A percentile compares a stretch with the other conserved stretches of the same genome.
Conservation (phyloP, 371 early-diverging fungal genomes). For the Mucor mucedo region DNA sequence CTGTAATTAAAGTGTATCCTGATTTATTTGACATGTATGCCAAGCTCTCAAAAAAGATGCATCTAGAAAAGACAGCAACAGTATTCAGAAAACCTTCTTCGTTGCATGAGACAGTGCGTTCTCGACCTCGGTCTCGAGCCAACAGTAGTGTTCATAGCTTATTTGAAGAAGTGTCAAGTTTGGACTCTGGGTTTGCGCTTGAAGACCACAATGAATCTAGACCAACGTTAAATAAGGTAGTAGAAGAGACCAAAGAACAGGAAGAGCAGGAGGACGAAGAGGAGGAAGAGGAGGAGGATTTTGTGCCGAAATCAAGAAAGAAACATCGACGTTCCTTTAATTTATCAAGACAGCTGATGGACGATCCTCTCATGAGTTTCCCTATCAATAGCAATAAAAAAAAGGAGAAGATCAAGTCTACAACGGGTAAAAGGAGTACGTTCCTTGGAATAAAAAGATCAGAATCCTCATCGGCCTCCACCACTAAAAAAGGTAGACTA, state of each 20-base stretch:
- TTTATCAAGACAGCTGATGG: slow-evolving; percentile 5
- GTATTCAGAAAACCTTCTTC: not conserved
- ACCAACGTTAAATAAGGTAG: not conserved
- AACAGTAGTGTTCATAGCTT: slow-evolving; percentile 11
- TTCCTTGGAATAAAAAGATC: not conserved
- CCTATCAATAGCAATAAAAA: slow-evolving; percentile 9
- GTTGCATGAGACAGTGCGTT: not conserved
- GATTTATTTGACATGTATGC: slow-evolving; percentile 67
- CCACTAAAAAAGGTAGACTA: too few relatives aligned
- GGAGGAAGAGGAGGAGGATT: not conserved
- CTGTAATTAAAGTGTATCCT: slow-evolving; percentile 56
- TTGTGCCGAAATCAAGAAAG: not conserved
- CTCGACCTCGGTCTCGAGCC: not conserved
- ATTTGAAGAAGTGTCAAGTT: slow-evolving; percentile 5
- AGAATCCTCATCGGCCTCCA: not conserved
- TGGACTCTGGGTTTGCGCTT: slow-evolving; percentile 15
- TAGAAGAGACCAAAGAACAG: not conserved
- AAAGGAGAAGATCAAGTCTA: slow-evolving; percentile 15
- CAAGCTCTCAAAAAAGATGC: slow-evolving; percentile 49
- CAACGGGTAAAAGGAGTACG: slow-evolving; percentile 2
- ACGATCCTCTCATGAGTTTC: slow-evolving; percentile 25
- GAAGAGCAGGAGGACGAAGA: slow-evolving; percentile 11
- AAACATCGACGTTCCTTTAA: slow-evolving; percentile 17
- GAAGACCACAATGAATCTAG: not conserved
- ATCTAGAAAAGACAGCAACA: not conserved